A percentile compares a stretch with the other conserved stretches of the same genome.
Conservation (phyloP, 2,329 filamentous ascomycete species). For the Fusarium papillatum region DNA sequence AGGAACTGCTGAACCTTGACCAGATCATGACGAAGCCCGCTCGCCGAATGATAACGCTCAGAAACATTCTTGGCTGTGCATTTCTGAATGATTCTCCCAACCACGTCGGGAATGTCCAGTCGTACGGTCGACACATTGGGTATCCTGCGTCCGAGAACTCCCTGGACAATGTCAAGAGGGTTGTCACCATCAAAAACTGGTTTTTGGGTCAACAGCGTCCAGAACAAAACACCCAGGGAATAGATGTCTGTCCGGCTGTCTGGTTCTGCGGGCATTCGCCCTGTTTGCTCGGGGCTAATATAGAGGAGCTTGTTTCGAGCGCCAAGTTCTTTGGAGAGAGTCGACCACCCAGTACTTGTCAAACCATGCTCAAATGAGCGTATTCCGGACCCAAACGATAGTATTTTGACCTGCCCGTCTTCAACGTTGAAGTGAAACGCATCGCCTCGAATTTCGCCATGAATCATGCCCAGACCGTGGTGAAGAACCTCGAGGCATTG, state of each 20-base stretch:
- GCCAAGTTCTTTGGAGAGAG: conserved; percentile 84
- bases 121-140: conserved; percentile 82
- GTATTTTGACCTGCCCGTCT: conserved; percentile 79
- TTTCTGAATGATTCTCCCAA: conserved; percentile 88
- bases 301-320: conserved; percentile 92
- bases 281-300: conserved; percentile 95
- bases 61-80: conserved; percentile 92
- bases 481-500: conserved; percentile 93
- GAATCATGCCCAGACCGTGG: conserved; percentile 86
- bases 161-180: conserved; percentile 92
- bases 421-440: conserved; percentile 89
- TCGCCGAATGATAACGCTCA: conserved; percentile 91
- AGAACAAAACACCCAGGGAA: conserved; percentile 90
- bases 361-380: conserved; percentile 93
- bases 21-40: conserved; percentile 87
- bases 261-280: conserved; percentile 91
- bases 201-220: conserved; percentile 84
- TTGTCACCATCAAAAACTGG: conserved; percentile 84
- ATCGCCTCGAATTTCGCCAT: conserved; percentile 92
- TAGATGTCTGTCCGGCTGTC: conserved; percentile 96
- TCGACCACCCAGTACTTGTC: conserved; percentile 87
- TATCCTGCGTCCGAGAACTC: conserved; percentile 84
- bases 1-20: conserved; percentile 80
- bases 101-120: conserved; percentile 85
- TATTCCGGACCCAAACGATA: conserved; percentile 89